Evolutionary conservation across 2,329 filamentous ascomycete genomes (phyloP), one percentile per base, ranked within the genome.

Genomic region (Pseudogymnoascus sp.): DNA sequence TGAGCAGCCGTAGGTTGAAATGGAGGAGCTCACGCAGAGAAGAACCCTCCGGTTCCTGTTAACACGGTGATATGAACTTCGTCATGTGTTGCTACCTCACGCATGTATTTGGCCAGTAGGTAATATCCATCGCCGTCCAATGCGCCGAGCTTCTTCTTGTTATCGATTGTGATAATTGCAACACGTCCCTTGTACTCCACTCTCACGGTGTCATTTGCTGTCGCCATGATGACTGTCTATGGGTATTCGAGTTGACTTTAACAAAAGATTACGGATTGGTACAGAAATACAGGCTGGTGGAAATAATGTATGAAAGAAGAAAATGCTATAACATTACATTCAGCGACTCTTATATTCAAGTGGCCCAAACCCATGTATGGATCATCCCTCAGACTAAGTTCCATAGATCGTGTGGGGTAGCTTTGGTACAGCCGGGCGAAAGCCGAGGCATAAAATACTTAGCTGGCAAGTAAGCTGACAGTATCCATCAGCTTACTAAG

Each of bases 131-230:
- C 78, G 70, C 84, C 81, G 65, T 79, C 83, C 61, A 97, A 78
- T 33, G 93, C 91, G 75, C 96, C 96, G 75, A 98, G 90, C 78
- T 97, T 97, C 73, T 87, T 84, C 62, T 88, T 84, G 61, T 90
- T 89, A 77, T 93, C 88, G 73, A 99, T 87, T 16, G 91, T 96
- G 75, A 99, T 87, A 72, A 93, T 85, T 71, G 93, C 91, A 67
- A 92, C 78, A 65, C 86, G 87, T 74, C 84, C 88, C 70, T 81
- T 79, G 75, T 87, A 89, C 65, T 85, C 81, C 70, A 90, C 72
- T 16, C 65, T 68, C 4, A 73, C 67, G 4, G 31, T 38, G 28
- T 62, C 46, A 53, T 16, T 53, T 2, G 26, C 8, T 16, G 14
- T 28, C 16, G 46, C 50, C 50, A 56, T 56, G 16, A 19, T 53